Evolutionary conservation across 2,329 filamentous ascomycete species (phyloP), one percentile per base, ranked within the genome.

Genomic region (Penicillium sp.): DNA sequence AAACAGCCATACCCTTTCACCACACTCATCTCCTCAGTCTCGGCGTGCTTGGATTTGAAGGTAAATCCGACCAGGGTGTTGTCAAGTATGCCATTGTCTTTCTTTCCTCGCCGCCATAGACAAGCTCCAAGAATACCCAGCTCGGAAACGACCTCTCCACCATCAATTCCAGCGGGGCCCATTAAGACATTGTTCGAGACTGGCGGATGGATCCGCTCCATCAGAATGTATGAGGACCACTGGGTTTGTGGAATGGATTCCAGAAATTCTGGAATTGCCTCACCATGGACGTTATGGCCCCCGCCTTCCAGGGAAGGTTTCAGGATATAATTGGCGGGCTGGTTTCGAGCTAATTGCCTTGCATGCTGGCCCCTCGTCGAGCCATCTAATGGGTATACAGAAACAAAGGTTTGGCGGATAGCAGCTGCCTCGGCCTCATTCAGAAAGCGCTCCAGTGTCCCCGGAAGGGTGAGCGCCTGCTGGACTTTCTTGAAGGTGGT

Each of bases 1-100:
- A 71, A 71, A 36, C 65, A 68, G 2, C 68, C 67, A 50, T 66
- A 67, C 0, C 69, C 67, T 42, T 71, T 72, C 2, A 69, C 63
- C 18, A 71, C 67, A 45, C 64, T 70, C 66, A 72, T 70, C 42
- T 71, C 67, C 37, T 71, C 49, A 2, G 69, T 47, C 14, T 56
- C 46, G 0, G 45, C 44, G 36, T 60, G 52, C 44, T 71, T 71
- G 4, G 65, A 68, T 44, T 72, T 71, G 43, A 71, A 67, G 3
- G 61, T 65, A 66, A 67, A 72, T 1, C 65, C 63, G 3, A 45
- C 57, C 10, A 48, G 46, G 9, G 46, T 37, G 39, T 68, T 70
- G 14, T 45, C 35, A n/a, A 66, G 28, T n/a, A 69, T 48, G 11
- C 59, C 41, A 3, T 51, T 44, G 14, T 26, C 28, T 30, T 37